Conservation (phyloP, 768 basidiomycete species). For the Trametes cubensis region DNA sequence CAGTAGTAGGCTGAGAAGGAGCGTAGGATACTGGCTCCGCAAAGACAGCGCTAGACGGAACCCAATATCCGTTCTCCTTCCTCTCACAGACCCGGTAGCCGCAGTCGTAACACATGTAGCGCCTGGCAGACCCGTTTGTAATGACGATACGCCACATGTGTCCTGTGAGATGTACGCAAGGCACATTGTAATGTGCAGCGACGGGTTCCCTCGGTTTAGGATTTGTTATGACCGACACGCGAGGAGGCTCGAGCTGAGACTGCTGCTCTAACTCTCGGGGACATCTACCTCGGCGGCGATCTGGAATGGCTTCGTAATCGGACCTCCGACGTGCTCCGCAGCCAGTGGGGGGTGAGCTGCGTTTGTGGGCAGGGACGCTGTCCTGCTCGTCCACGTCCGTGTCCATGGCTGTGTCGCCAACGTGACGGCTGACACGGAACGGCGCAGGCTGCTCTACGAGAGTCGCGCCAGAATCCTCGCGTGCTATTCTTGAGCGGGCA, state of each 20-base stretch:
- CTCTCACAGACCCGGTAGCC: slow-evolving; percentile 12
- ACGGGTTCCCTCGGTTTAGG: slow-evolving; percentile 18
- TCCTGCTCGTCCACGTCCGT: slow-evolving; percentile 7
- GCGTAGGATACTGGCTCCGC: not conserved
- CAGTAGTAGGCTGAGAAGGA: not conserved
- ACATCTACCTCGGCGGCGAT: no score
- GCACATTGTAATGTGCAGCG: not conserved
- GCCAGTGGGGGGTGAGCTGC: not conserved
- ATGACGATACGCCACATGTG: slow-evolving; percentile 12
- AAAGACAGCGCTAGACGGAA: not conserved
- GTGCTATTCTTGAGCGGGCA: not conserved
- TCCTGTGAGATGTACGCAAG: not conserved
- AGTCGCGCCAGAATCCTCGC: slow-evolving; percentile 4
- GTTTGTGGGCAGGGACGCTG: not conserved
- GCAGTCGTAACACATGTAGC: slow-evolving; percentile 17
- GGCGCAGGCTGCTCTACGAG: slow-evolving; percentile 8
- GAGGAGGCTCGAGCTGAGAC: not conserved
- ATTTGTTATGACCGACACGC: slow-evolving; percentile 10
- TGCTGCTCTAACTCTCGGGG: no score
- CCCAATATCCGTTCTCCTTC: slow-evolving; percentile 20
- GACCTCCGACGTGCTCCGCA: not conserved
- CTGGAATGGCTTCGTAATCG: not conserved
- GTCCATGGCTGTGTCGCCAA: not conserved
- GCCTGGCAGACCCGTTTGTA: slow-evolving; percentile 10
- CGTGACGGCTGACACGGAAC: not conserved